These are phyloP conservation scores for Hemileccinum rubropunctum DNA, from an alignment of 768 basidiomycete genomes.

Conservation along the genomic window DNA sequence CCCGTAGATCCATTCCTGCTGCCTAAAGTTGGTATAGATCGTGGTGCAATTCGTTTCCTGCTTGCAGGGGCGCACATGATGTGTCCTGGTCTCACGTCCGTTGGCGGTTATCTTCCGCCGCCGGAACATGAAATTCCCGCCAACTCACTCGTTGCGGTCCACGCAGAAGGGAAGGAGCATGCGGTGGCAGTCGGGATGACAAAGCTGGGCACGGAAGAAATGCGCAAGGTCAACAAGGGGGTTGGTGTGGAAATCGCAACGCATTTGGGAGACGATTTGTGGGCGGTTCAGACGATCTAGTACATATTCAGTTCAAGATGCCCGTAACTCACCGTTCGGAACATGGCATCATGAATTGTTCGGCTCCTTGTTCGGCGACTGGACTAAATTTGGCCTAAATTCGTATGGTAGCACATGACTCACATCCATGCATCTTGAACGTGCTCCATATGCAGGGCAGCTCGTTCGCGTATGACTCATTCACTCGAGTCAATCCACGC, in stretches of 20 bases:
- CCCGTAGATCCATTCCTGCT: slow-evolving; percentile 83
- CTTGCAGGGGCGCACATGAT: slow-evolving; percentile 94
- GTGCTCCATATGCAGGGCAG: background rate
- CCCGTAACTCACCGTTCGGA: no score
- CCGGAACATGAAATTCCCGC: slow-evolving; percentile 62
- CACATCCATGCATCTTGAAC: no score
- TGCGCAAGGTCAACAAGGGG: slow-evolving; percentile 85
- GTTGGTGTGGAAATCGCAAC: slow-evolving; percentile 86
- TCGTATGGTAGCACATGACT: no score
- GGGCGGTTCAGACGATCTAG: slow-evolving; percentile 65
- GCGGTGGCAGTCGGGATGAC: slow-evolving; percentile 85
- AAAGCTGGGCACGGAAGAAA: slow-evolving; percentile 84
- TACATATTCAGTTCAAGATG: no score
- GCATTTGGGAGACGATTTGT: slow-evolving; percentile 87
- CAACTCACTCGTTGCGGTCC: slow-evolving; percentile 81
- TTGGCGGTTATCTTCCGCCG: slow-evolving; percentile 84
- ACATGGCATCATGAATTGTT: no score
- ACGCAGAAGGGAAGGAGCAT: slow-evolving; percentile 95
- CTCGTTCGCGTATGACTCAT: slow-evolving; percentile 44
- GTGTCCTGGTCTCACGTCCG: slow-evolving; percentile 94
- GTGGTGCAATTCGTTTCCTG: slow-evolving; percentile 96
- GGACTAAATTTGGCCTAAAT: no score
- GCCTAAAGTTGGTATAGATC: slow-evolving; percentile 86
- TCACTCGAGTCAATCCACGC: slow-evolving; percentile 48
- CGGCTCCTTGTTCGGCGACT: no score